Evolutionary conservation across 208 protist species (phyloP), one percentile per base, ranked within the genome.

Genomic region (Leishmania lainsoni): DNA sequence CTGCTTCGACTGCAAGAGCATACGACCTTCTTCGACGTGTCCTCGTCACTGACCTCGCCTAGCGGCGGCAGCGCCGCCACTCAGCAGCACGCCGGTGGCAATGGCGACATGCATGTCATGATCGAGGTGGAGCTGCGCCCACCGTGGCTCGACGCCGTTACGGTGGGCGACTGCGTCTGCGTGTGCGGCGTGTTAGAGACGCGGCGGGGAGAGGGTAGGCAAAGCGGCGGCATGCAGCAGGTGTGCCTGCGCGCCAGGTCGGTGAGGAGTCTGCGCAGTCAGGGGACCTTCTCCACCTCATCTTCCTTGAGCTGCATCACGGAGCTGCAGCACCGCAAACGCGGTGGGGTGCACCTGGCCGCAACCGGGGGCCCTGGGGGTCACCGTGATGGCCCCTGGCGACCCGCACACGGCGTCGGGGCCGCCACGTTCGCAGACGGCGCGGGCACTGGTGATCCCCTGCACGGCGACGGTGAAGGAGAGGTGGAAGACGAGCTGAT

Each of bases 1-100:
- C 68, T 93, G 48, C 83, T 97, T 29, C 93, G 93, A 42, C 72
- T 97, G 79, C 94, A 97, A 86, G 94, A 97, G 83, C 86, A 90
- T 63, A 89, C 88, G 2, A 89, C 91, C 63, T 79, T 88, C 49
- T 90, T 92, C 70, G 89, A 89, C 63, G 83, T 71, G 10, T 80
- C 77, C 48, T 35, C 42, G 49, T 48, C 29, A 58, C 69, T 39
- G 63, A 6, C 49, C 35, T 58, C 69, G 52, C n/a, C 58, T 39
- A 35, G 35, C 32, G 32, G 58, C 66, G 14, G n/a, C 61, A 32
- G 69, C 65, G 26, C 16, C 56, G 65, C 54, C 20, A 74, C 35
- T 68, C 74, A 63, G 81, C 72, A 76, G 10, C 32, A 48, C 49
- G 51, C 51, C 32, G 72, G 51, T 8, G n/a, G 39, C 32, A 84